Evolutionary conservation across 2,329 filamentous ascomycete genomes (phyloP), one percentile per base, ranked within the genome.

Genomic region (Pezizomycotina sp.): DNA sequence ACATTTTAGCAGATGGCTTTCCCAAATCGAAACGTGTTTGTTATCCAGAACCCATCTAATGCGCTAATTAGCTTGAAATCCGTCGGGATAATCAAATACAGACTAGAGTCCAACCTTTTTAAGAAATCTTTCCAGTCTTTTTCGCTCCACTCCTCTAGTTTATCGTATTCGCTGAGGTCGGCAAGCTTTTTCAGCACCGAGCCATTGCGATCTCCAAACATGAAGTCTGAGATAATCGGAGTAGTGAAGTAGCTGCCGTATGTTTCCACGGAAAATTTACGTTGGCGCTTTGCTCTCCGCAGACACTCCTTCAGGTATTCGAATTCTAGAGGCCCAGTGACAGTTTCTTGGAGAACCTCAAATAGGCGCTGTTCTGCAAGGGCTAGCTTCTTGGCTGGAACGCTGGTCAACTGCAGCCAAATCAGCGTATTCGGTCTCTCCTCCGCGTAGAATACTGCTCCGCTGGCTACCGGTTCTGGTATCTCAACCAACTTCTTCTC

Each of bases 401-500:
- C 86, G 40, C 83, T 78, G 4, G 77, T 83, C 15, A 92, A 68
- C 37, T 79, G 77, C 52, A 98, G 75, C 66, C 77, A 82, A 38
- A 95, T 81, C 34, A 92, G 68, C 8, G 75, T 76, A 47, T 81
- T 77, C 2, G 84, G 82, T 31, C 84, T 71, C 16, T 73, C 68
- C 46, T 93, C 83, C 50, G 72, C 77, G 56, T 71, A 77, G 56
- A 78, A 83, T 31, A 74, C 74, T 7, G 95, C 74, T 5, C 76
- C 80, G 58, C 83, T 93, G 3, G 83, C 80, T 28, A 95, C 69
- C 8, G 50, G 49, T 48, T 92, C 79, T 57, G 95, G 86, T 50
- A 77, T 82, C 54, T 98, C 89, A 2, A 98, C 89, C 43, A 98
- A 68, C 12, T 74, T 69, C 48, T 95, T 95, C 53, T 95, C 86